Percentiles rank a stretch among this genome's conserved stretches.
Conservation (phyloP, 768 basidiomycete species). For the Fomitopsis pulvina region DNA sequence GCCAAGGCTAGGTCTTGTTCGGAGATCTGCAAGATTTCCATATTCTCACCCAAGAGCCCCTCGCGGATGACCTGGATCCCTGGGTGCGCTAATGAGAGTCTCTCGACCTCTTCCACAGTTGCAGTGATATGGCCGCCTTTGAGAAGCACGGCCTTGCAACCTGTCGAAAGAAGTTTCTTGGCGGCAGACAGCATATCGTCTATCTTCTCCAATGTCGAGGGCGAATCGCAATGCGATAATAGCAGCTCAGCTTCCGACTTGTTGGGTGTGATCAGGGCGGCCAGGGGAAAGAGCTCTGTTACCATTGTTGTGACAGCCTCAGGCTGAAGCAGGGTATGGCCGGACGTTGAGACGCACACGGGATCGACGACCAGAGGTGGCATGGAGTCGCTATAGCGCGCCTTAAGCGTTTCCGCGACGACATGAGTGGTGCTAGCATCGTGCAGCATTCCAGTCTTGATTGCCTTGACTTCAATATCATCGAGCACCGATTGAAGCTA, state of each 20-base stretch:
- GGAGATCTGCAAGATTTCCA: constrained; percentile 48
- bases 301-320: constrained; percentile 59
- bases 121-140: constrained; percentile 79
- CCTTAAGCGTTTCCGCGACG: constrained; percentile 44
- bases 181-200: constrained; percentile 58
- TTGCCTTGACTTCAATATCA: constrained; percentile 63
- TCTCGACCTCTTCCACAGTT: constrained; percentile 37
- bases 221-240: constrained; percentile 31
- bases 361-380: constrained; percentile 79
- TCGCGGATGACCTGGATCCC: constrained; percentile 36
- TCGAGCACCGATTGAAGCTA: constrained; percentile 66
- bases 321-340: constrained; percentile 66
- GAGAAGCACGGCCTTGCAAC: constrained; percentile 56
- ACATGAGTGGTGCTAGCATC: constrained; percentile 45
- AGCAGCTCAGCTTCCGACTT: constrained; percentile 72
- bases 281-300: constrained; percentile 60
- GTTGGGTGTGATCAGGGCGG: constrained; percentile 79
- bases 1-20: constrained; percentile 12
- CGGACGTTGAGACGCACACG: constrained; percentile 87
- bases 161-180: constrained; percentile 37
- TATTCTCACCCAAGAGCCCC: constrained; percentile 45
- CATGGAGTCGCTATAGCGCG: constrained; percentile 27
- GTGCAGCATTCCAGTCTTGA: constrained; percentile 91
- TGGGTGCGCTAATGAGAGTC: constrained; percentile 23
- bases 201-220: constrained; percentile 35